Evolutionary conservation across 441 rosid species (phyloP), one percentile per base, ranked within the genome.

Genomic region (Melastoma candidum): DNA sequence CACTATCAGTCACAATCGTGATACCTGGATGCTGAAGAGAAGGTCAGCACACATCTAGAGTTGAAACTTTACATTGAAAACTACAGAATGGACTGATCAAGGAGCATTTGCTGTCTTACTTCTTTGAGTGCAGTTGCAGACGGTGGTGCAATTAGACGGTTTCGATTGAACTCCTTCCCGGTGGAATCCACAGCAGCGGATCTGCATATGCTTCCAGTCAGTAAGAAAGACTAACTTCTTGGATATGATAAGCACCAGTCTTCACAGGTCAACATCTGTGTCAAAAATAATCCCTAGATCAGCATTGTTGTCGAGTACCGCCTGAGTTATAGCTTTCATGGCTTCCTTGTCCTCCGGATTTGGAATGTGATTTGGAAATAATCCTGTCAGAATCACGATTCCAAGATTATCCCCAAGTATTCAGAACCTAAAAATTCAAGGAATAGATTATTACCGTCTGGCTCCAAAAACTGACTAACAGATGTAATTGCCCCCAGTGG

Each of bases 141-240:
- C 67, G 84, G 73, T 58, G 89, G 71, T 48, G 97, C 97, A 68
- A 93, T 86, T 53, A 93, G 74, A 53, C 96, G 90, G 71, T 93
- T 93, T 46, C 99, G 88, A 61, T 93, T 93, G 47, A 93, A 76
- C 71, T 89, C 97, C 29, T 71, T 80, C 47, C 97, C 97, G 57
- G 78, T 53, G 53, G 93, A 83, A 75, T 93, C 99, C 73, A 93
- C 99, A 59, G 96, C 99, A 71, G 99, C 99, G 74, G 97, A 93
- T 79, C 99, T 89, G 64, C 26, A 68, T 68, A 50, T 39, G 9
- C 27, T 47, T 22, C 39, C 63, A 29, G 14, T 44, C 51, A 29
- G 7, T 29, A 29, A 29, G 36, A 29, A 3, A 29, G 36, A 3
- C 36, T 29, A 29, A 29, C 36, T 29, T 29, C 36, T 29, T 29